Evolutionary conservation across 1,284 basidiomycete species (phyloP).

Genomic region (Takashimella koratensis): DNA sequence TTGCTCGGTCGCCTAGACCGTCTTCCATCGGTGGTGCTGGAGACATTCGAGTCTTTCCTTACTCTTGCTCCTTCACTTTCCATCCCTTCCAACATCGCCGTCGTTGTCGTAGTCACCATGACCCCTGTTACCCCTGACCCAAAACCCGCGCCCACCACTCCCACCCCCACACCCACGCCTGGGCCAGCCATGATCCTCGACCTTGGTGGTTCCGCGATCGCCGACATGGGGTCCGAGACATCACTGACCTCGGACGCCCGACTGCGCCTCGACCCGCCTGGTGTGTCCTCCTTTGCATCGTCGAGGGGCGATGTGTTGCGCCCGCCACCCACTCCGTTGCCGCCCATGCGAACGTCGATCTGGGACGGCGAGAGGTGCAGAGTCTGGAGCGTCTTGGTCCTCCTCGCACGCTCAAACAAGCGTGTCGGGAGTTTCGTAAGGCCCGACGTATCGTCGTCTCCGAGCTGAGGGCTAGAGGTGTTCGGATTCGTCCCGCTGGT

Average conservation of each 20-base stretch:
- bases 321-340: background rate
- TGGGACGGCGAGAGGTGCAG: conserved; percentile 2
- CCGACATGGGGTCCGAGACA: background rate
- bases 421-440: conserved; percentile 5
- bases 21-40: background rate
- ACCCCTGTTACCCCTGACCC: background rate
- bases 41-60: background rate
- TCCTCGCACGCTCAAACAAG: conserved; percentile 11
- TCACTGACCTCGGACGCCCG: background rate
- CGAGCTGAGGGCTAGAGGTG: background rate
- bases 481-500: background rate
- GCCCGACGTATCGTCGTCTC: background rate
- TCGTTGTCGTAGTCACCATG: background rate
- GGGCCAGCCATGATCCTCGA: background rate
- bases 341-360: background rate
- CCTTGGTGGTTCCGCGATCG: background rate
- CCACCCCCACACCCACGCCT: too few species aligned
- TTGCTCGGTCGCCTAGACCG: background rate
- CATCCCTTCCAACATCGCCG: background rate
- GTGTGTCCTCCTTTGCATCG: too few species aligned
- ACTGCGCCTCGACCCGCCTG: background rate
- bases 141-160: too few species aligned
- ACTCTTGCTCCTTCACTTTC: background rate
- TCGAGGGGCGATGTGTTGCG: too few species aligned
- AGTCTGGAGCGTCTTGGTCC: conserved; percentile 8